Evolutionary conservation across 2,329 filamentous ascomycete genomes (phyloP), one percentile per base, ranked within the genome.

Genomic region (Exutisphaerella laricina): DNA sequence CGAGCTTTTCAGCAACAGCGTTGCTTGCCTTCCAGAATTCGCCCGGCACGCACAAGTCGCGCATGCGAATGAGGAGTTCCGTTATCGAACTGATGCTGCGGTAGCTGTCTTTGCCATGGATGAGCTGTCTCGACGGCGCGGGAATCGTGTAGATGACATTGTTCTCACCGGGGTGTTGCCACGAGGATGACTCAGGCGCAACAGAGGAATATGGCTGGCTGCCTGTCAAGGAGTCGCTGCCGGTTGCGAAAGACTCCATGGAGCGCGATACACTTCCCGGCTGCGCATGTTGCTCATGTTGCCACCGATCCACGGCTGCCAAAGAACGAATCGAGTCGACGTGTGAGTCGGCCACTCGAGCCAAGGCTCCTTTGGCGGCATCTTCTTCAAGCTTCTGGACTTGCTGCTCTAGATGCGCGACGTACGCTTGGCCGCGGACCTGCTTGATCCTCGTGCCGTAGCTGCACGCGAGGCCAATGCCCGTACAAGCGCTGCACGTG

Each of bases 361-460:
- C n/a, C n/a, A n/a, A n/a, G n/a, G n/a, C n/a, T n/a, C n/a, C n/a
- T n/a, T n/a, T n/a, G n/a, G n/a, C n/a, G n/a, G n/a, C n/a, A n/a
- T n/a, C n/a, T n/a, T n/a, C n/a, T n/a, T n/a, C n/a, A n/a, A n/a
- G n/a, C n/a, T n/a, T n/a, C n/a, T n/a, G n/a, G n/a, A n/a, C n/a
- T n/a, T n/a, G n/a, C 30, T 32, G 13, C 20, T 32, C 30, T 17
- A 32, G 30, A 18, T 32, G 30, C 7, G 30, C 30, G 14, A 32
- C 30, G n/a, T 32, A 32, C 17, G 30, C 30, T 16, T 32, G 30
- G 30, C 30, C 30, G 20, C 30, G 30, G n/a, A 17, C 30, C n/a
- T 32, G 30, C 20, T 32, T 32, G 30, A 32, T 32, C 30, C 14
- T 32, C 14, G 30, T 32, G 30, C 30, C 30, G n/a, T 32, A 32